Base-by-base conservation (phyloP, 116 monocot species). In the Thalassia testudinum region DNA sequence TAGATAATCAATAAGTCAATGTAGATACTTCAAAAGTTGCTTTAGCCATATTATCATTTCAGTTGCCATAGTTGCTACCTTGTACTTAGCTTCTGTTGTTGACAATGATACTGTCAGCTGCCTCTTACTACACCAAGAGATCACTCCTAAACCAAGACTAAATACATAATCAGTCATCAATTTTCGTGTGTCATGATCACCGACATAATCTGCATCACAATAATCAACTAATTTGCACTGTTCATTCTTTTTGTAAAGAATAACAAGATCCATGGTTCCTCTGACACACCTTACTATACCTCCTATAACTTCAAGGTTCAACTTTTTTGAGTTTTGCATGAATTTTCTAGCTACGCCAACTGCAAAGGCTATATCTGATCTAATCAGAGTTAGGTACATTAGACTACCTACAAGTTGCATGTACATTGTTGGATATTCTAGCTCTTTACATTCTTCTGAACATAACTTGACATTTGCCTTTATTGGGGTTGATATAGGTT, bases 121-220 rank as follows among this genome's bases (percentile, higher is more conserved):
- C 11, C 14, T 60, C 17, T 48, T 60, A 0, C 17, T 6, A 28
- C 26, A 60, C 60, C 47, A 60, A 12, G 60, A 60, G 29, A 60
- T 27, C 3, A 28, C 2, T 47, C 47, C 1, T 18, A 5, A 47
- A 19, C 47, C 48, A 27, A 52, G 24, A 27, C 0, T 34, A 27
- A 27, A 52, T 24, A 5, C 15, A 17, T 52, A 52, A 2, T 16
- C 12, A 13, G 2, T 52, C 1, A 26, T 52, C 12, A 13, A 52
- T 26, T 12, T 28, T 1, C 26, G 1, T 27, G 24, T 52, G 52
- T 27, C 52, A 27, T 52, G 52, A n/a, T 52, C 52, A 16, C 27
- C 24, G 0, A 12, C 16, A 27, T 52, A 52, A n/a, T 52, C 2
- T 14, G 0, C 27, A 26, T 26, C 8, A 17, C 12, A 52, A 17